Evolutionary conservation across 2,329 filamentous ascomycete species (phyloP), one percentile per base, ranked within the genome.

Genomic region (Claviceps pusilla): DNA sequence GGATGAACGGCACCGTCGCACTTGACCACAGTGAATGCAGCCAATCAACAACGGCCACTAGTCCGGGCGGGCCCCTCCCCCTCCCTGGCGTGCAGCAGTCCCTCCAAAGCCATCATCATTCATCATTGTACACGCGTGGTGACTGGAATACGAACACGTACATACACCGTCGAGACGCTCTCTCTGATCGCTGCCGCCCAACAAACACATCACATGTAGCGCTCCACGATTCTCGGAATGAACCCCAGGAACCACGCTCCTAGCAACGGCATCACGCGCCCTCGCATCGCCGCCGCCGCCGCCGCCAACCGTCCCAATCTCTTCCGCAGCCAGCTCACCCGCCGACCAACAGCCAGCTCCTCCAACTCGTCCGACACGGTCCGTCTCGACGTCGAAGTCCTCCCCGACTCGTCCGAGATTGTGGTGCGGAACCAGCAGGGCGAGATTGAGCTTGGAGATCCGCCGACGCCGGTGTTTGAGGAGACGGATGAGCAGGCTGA

Each of bases 391-490:
- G 67, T 68, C 52, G 73, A 76, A 50, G 68, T 70, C 16, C 63
- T 71, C n/a, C 70, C 67, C 5, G 72, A 76, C 50, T 67, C 63
- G n/a, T 65, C 64, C 6, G 80, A 83, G 59, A 83, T 85, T 55
- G 77, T 85, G 9, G 76, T 83, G 48, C 73, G 82, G 58, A 77
- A 84, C 61, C 70, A 76, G 65, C 76, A 83, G 61, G 82, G 81
- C 50, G 80, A 84, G 59, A 75, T 82, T 55, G 76, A 82, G 63
- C 67, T 84, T n/a, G 72, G 71, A 16, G 78, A 81, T 56, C 76
- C 77, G 48, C 78, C 76, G 0, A 72, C 75, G 57, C 73, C 75
- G 14, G 67, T 71, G 7, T 66, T 76, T 33, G 78, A 81, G 50
- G 78, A 79, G 41, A 71, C 76, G 16, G 76, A 78, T 53, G 76